These are phyloP conservation scores for Peronospora tabacina DNA, from an alignment of 352 stramenopile species.

Conservation along the genomic window DNA sequence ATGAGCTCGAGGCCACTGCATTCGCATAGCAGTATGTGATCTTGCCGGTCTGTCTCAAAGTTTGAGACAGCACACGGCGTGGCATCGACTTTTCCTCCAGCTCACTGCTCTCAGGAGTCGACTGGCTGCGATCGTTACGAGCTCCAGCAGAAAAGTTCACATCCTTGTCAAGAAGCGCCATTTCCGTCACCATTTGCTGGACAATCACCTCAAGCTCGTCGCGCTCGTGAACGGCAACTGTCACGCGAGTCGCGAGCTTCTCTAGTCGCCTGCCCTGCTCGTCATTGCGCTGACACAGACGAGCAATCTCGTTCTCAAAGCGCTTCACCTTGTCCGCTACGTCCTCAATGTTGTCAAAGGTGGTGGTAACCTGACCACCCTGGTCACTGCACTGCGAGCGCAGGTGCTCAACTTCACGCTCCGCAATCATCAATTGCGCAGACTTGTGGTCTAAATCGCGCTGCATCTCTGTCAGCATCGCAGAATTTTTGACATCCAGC, in stretches of 20 bases:
- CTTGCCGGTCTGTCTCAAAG: conserved; percentile 20
- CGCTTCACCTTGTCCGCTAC: conserved; percentile 41
- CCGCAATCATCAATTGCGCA: conserved; percentile 36
- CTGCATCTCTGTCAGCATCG: conserved; percentile 44
- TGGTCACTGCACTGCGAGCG: conserved; percentile 13
- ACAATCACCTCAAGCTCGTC: conserved; percentile 55
- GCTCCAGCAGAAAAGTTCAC: conserved; percentile 11
- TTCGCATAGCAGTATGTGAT: conserved; percentile 46
- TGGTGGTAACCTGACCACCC: neutral
- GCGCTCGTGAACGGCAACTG: conserved; percentile 39
- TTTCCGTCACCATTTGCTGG: conserved; percentile 50
- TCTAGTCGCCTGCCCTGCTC: conserved; percentile 47
- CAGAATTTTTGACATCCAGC: conserved; percentile 27
- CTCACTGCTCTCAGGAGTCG: conserved; percentile 20
- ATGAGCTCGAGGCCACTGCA: conserved; percentile 26
- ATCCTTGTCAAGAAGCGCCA: conserved; percentile 32
- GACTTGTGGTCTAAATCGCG: conserved; percentile 51
- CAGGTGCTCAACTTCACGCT: conserved; percentile 46
- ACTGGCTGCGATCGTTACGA: conserved; percentile 15
- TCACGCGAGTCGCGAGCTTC: conserved; percentile 39
- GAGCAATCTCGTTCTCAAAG: conserved; percentile 44
- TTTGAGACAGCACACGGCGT: conserved; percentile 1
- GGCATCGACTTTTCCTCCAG: conserved; percentile 21
- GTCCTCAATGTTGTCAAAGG: conserved; percentile 16
- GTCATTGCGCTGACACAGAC: conserved; percentile 45